A percentile compares a stretch with the other conserved stretches of the same genome.
Conservation (phyloP, 2,329 filamentous ascomycete genomes). For the Neonectria magnoliae region DNA sequence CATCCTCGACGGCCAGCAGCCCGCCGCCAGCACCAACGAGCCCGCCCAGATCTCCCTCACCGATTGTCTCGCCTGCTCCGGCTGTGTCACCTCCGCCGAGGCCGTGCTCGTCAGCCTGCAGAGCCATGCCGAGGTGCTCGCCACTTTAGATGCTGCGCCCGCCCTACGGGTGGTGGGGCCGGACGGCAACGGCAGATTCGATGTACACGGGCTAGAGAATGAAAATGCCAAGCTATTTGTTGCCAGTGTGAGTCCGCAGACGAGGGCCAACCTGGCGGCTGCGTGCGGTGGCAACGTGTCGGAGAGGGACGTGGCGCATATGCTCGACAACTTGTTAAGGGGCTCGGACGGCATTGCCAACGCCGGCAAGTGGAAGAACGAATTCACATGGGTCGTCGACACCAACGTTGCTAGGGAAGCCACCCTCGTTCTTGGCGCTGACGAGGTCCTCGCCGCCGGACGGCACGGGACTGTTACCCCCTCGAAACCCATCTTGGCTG, state of each 20-base stretch:
- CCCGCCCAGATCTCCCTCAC: constrained; percentile 95
- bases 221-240: constrained; percentile 81
- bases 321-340: constrained; percentile 81
- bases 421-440: constrained; percentile 80
- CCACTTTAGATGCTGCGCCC: constrained; percentile 76
- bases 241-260: constrained; percentile 92
- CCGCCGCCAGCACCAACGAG: constrained; percentile 64
- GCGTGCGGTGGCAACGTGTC: constrained; percentile 78
- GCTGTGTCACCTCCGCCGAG: constrained; percentile 96
- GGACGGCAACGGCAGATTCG: constrained; percentile 46
- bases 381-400: constrained; percentile 90
- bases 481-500: constrained; percentile 76
- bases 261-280: constrained; percentile 87
- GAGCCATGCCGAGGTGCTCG: constrained; percentile 90
- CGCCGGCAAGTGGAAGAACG: constrained; percentile 77
- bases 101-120: constrained; percentile 96
- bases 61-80: constrained; percentile 96
- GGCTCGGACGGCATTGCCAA: constrained; percentile 74
- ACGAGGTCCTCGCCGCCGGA: constrained; percentile 67
- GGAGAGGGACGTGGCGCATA: constrained; percentile 77
- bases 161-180: constrained; percentile 54
- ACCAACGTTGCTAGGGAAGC: constrained; percentile 86
- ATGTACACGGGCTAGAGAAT: constrained; percentile 64
- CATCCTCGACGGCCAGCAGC: constrained; percentile 85
- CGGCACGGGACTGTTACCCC: constrained; percentile 34